Conservation (phyloP, 2,329 filamentous ascomycete genomes). For the Leptographium lundbergii region DNA sequence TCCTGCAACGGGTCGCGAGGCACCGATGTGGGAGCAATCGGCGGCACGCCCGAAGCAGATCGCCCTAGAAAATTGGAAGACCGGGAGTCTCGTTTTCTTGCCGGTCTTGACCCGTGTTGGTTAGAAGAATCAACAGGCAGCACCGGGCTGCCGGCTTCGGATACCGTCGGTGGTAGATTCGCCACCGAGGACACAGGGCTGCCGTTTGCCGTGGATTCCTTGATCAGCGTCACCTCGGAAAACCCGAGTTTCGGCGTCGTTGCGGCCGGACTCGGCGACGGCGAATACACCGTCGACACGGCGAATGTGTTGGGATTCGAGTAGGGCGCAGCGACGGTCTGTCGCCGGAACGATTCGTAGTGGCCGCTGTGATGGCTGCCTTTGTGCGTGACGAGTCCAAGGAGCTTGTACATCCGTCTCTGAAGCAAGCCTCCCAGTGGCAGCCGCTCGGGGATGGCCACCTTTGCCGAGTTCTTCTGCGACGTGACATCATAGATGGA, state of each 20-base stretch:
- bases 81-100: neutral
- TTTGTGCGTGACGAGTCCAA: constrained; percentile 85
- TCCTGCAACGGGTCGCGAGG: constrained; percentile 9
- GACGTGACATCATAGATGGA: constrained; percentile 81
- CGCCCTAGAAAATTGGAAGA: constrained; percentile 5
- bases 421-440: constrained; percentile 68
- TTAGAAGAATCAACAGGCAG: constrained; percentile 5
- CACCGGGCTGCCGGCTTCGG: constrained; percentile 11
- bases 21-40: constrained; percentile 16
- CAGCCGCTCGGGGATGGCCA: constrained; percentile 79
- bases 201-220: constrained; percentile 4
- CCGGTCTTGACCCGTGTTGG: neutral
- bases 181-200: constrained; percentile 35
- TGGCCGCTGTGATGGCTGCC: constrained; percentile 93
- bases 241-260: constrained; percentile 29
- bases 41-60: constrained; percentile 1
- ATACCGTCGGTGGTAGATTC: constrained; percentile 26
- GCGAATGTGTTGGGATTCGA: constrained; percentile 74
- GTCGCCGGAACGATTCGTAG: constrained; percentile 89
- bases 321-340: constrained; percentile 66
- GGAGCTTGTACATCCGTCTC: constrained; percentile 68
- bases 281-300: constrained; percentile 60
- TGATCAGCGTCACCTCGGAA: constrained; percentile 16
- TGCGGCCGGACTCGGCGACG: constrained; percentile 38
- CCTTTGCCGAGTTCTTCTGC: constrained; percentile 88